Conservation (phyloP, 805 yeast species). For the Tetrapisispora phaffii region DNA sequence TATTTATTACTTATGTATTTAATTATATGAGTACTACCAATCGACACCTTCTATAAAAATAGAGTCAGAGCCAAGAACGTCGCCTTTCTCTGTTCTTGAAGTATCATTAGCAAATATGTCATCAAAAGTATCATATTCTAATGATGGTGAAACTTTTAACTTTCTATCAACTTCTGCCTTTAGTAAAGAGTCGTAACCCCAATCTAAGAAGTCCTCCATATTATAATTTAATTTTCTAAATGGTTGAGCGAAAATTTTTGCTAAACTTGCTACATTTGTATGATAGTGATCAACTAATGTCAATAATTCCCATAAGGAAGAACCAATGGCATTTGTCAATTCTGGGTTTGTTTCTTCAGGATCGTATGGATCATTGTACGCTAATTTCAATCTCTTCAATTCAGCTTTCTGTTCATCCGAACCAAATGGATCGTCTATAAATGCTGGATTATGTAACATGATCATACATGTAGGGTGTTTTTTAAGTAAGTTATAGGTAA, state of each 20-base stretch:
- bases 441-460: slow-evolving; percentile 50
- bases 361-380: slow-evolving; percentile 57
- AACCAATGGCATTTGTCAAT: slow-evolving; percentile 64
- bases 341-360: slow-evolving; percentile 61
- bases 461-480: slow-evolving; percentile 93
- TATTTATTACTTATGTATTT: neutral
- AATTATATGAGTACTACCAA: slow-evolving; percentile 14
- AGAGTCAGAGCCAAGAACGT: neutral
- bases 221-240: slow-evolving; percentile 79
- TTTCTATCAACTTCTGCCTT: slow-evolving; percentile 55
- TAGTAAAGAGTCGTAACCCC: slow-evolving; percentile 63
- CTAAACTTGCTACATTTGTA: slow-evolving; percentile 89
- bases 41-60: slow-evolving; percentile 16
- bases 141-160: slow-evolving; percentile 62
- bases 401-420: slow-evolving; percentile 21
- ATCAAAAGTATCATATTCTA: slow-evolving; percentile 51
- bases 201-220: slow-evolving; percentile 89
- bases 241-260: slow-evolving; percentile 81
- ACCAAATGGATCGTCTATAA: slow-evolving; percentile 21
- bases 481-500: slow-evolving; percentile 77
- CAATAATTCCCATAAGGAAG: slow-evolving; percentile 89
- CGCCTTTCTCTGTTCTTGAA: neutral
- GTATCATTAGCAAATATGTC: slow-evolving; percentile 8
- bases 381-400: slow-evolving; percentile 12
- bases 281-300: slow-evolving; percentile 78